phyloP scores from a whole-genome alignment of 2,329 filamentous ascomycete genomes.

The Xenosphaeropsis pyriputrescens region DNA sequence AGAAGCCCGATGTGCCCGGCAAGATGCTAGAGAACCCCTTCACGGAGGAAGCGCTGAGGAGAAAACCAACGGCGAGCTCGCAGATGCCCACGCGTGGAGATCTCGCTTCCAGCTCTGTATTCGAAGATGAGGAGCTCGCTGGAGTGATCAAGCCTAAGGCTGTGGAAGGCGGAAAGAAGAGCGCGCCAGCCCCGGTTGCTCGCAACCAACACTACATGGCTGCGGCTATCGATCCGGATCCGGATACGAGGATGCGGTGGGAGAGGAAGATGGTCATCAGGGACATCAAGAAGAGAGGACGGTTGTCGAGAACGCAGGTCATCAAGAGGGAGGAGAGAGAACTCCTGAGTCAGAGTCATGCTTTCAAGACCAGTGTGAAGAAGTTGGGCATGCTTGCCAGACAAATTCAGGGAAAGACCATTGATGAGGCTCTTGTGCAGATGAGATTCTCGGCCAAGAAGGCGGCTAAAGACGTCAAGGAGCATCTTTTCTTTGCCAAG shows the following conservation, averaged over 20 bases:
- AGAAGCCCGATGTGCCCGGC: slow-evolving; percentile 2
- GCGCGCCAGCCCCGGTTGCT: slow-evolving; percentile 14
- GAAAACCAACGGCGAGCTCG: slow-evolving; percentile 19
- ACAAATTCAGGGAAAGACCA: slow-evolving; percentile 84
- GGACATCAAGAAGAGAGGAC: slow-evolving; percentile 52
- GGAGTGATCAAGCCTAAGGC: slow-evolving; percentile 6
- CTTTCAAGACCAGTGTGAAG: slow-evolving; percentile 77
- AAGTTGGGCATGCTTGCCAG: slow-evolving; percentile 76
- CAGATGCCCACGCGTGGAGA: slow-evolving; percentile 23
- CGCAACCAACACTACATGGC: slow-evolving; percentile 39
- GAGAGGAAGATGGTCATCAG: slow-evolving; percentile 75
- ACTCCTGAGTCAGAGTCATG: slow-evolving; percentile 45
- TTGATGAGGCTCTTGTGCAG: slow-evolving; percentile 86
- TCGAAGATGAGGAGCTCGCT: slow-evolving; percentile 26
- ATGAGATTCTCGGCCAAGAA: slow-evolving; percentile 96
- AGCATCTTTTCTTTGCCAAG: slow-evolving; percentile 67
- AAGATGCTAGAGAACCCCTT: slow-evolving; percentile 30
- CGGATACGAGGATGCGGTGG: slow-evolving; percentile 56
- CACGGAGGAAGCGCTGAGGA: slow-evolving; percentile 40
- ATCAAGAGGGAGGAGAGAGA: slow-evolving; percentile 50
- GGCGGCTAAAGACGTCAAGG: slow-evolving; percentile 64
- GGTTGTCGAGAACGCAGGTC: slow-evolving; percentile 48
- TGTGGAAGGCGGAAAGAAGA: slow-evolving; percentile 3
- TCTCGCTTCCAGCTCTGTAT: slow-evolving; percentile 33
- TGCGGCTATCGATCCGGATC: slow-evolving; percentile 59